These are phyloP conservation scores for Acacia crassicarpa DNA, from an alignment of 306 rosid genomes.

Conservation along the genomic window DNA sequence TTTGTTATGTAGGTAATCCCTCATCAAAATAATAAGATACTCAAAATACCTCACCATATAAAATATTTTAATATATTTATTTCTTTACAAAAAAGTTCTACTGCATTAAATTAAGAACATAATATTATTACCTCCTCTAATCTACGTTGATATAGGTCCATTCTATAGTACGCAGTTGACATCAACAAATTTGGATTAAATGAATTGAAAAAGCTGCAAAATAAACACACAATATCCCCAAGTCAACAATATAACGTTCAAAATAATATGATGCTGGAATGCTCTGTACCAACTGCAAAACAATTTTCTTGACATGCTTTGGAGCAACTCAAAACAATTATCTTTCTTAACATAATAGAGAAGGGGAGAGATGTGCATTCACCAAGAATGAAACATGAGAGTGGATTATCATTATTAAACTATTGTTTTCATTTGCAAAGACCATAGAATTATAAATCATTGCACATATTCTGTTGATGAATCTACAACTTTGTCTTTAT, in stretches of 20 bases:
- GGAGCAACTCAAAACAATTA: not conserved
- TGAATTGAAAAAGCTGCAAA: conserved; percentile 83
- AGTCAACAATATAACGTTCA: conserved; percentile 25
- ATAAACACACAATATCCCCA: conserved; percentile 15
- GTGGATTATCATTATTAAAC: not conserved
- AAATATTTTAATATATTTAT: not conserved
- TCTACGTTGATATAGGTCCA: conserved; percentile 72
- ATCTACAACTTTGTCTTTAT: not conserved
- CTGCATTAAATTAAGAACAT: conserved; percentile 24
- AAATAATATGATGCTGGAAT: conserved; percentile 17
- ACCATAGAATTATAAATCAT: not conserved
- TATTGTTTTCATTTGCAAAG: not conserved
- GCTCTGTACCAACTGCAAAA: conserved; percentile 17
- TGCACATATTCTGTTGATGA: not conserved
- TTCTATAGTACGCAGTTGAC: conserved; percentile 86
- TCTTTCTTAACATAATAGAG: conserved; percentile 18
- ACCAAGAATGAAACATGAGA: conserved; percentile 11
- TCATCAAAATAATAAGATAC: not conserved
- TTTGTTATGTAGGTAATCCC: not conserved
- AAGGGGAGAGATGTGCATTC: not conserved
- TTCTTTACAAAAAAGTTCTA: not conserved
- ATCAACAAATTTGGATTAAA: conserved; percentile 81
- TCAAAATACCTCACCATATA: not conserved
- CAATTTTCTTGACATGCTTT: conserved; percentile 1
- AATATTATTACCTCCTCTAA: conserved; percentile 71